Percentiles rank a stretch among this genome's conserved stretches.
These are phyloP conservation scores for Sclerotinia spermophila DNA, from an alignment of 2,329 filamentous ascomycete species.

Conservation along the genomic window DNA sequence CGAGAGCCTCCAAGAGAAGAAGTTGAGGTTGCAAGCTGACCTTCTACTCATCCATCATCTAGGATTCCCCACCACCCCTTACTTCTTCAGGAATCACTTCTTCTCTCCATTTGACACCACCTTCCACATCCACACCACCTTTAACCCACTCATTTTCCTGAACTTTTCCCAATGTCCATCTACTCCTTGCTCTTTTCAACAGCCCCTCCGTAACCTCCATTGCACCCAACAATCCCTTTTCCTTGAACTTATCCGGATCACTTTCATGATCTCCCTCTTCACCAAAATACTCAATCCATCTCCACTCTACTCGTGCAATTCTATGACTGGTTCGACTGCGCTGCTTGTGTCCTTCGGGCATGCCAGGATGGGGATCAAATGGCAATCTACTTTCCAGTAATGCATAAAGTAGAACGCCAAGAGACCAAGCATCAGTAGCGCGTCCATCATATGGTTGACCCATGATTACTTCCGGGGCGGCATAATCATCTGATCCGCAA, in stretches of 20 bases:
- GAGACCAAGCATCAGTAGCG: constrained; percentile 88
- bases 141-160: constrained; percentile 71
- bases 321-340: constrained; percentile 81
- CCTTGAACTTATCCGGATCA: constrained; percentile 56
- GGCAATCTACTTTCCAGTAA: constrained; percentile 89
- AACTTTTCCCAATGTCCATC: constrained; percentile 73
- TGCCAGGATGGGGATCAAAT: constrained; percentile 83
- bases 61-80: neutral
- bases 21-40: neutral
- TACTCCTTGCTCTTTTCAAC: constrained; percentile 74
- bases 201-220: constrained; percentile 79
- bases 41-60: neutral
- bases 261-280: constrained; percentile 83
- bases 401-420: constrained; percentile 90
- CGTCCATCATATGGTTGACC: constrained; percentile 92
- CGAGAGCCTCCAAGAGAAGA: neutral
- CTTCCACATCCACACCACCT: constrained; percentile 66
- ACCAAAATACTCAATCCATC: constrained; percentile 82
- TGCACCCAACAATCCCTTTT: constrained; percentile 66
- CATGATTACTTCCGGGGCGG: constrained; percentile 92
- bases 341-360: constrained; percentile 71
- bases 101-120: constrained; percentile 56
- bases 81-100: constrained; percentile 40
- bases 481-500: constrained; percentile 96
- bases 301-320: constrained; percentile 95